Percentiles rank a stretch among this genome's conserved stretches.
Conservation (phyloP, 2,329 filamentous ascomycete species). For the Myotisia sp. region DNA sequence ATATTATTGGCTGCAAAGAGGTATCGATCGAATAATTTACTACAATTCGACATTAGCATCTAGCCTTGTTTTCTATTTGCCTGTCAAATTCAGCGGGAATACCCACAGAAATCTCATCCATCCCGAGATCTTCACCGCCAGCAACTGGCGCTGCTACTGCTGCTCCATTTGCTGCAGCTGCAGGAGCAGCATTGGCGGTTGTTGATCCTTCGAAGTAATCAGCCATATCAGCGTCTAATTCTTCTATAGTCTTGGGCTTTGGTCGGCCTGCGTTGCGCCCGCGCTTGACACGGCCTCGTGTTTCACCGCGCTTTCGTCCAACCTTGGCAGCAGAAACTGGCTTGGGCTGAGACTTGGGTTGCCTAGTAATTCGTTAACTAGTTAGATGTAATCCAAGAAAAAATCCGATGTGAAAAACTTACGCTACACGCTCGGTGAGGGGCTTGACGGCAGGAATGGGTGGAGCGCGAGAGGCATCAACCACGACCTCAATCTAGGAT, state of each 20-base stretch:
- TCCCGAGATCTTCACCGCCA: constrained; percentile 38
- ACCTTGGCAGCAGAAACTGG: constrained; percentile 64
- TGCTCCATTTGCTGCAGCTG: constrained; percentile 31
- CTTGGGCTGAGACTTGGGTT: constrained; percentile 63
- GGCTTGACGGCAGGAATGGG: constrained; percentile 54
- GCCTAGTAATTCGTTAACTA: constrained; percentile 20
- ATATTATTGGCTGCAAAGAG: too few relatives aligned
- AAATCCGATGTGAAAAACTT: constrained; percentile 26
- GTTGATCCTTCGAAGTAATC: constrained; percentile 60
- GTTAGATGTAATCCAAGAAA: neutral
- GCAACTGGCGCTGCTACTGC: constrained; percentile 36
- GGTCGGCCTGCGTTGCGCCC: constrained; percentile 49
- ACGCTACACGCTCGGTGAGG: constrained; percentile 73
- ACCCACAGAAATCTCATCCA: constrained; percentile 42
- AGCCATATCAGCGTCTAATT: constrained; percentile 93
- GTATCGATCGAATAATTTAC: too few relatives aligned
- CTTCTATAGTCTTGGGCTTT: constrained; percentile 80
- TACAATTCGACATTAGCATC: too few relatives aligned
- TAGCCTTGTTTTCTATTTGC: too few relatives aligned
- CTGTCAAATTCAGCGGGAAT: too few relatives aligned
- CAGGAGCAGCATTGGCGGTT: constrained; percentile 29
- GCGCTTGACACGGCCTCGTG: constrained; percentile 38
- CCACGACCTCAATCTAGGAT: constrained; percentile 70
- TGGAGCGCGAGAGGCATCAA: constrained; percentile 60
- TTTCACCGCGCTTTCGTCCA: constrained; percentile 31